Evolutionary conservation across 139 green algal genomes (phyloP), one percentile per base, ranked within the genome.

Genomic region (Helicosporidium sp.): DNA sequence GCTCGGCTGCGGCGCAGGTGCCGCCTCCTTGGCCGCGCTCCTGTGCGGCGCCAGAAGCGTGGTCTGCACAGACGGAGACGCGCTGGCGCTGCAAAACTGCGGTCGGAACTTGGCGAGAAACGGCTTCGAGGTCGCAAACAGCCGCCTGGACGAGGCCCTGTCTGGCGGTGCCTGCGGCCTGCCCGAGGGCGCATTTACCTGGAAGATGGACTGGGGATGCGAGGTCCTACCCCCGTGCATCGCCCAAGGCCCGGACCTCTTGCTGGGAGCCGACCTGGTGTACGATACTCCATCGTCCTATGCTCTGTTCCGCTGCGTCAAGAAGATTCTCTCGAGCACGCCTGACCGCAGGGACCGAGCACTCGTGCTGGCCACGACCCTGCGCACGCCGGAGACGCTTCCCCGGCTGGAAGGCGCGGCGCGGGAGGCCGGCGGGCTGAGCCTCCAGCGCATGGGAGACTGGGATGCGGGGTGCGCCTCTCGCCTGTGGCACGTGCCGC

Each of bases 61-160:
- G 31, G 23, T 65, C n/a, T 56, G 70, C 6, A 82, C 73, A 1
- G 80, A 91, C 46, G 77, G 72, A 31, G 60, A 82, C 48, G 27
- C 43, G 1, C 37, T 58, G 10, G 52, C 77, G 1, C 26, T 86
- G 3, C 37, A 47, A 16, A 88, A 88, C 52, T 84, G 72, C 49
- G 31, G 36, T 8, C 23, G 43, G 18, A 91, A 91, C 48, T 37
- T 85, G 46, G 7, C 8, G 5, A 41, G 74, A 7, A 91, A 91
- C 29, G 61, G 54, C 6, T 33, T 75, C 22, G 51, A 29, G 15
- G 28, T 22, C 48, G 53, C 48, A 50, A 46, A 29, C 6, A 22
- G 37, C 29, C n/a, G n/a, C n/a, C n/a, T n/a, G n/a, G n/a, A n/a
- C n/a, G n/a, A n/a, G n/a, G n/a, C n/a, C n/a, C n/a, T n/a, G n/a